Evolutionary conservation across 495 filamentous ascomycete genomes (phyloP), one percentile per base, ranked within the genome.

Genomic region (Penicillium antarcticum): DNA sequence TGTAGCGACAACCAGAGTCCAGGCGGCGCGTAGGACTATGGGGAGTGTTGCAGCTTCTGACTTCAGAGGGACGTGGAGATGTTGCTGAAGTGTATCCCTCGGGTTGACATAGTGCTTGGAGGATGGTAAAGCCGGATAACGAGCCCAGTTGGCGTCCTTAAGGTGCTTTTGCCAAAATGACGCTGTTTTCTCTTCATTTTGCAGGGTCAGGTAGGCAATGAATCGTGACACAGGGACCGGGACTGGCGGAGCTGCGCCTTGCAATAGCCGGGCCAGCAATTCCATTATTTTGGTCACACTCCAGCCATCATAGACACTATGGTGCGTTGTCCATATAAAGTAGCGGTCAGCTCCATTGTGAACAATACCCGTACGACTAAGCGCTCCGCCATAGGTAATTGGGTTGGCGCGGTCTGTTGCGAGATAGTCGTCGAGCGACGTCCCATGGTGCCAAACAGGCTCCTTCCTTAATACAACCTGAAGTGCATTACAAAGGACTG

Each of bases 391-490:
- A 14, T 75, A 70, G 18, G 67, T 61, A 51, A 79, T 73, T 1
- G 60, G 44, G 4, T 66, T 58, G 11, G 57, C 54, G 7, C 62
- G 58, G 48, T 45, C 42, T n/a, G 42, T 26, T 21, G 42, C 42
- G 80, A 67, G 1, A 73, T 75, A 52, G 78, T 77, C 62, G 76
- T 63, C 13, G 75, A 55, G 17, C 75, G 76, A 17, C 58, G 57
- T n/a, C n/a, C n/a, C n/a, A n/a, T n/a, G n/a, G n/a, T n/a, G n/a
- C n/a, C n/a, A n/a, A n/a, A n/a, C n/a, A n/a, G n/a, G n/a, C n/a
- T n/a, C n/a, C n/a, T n/a, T n/a, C n/a, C n/a, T n/a, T n/a, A n/a
- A n/a, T n/a, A n/a, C n/a, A n/a, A n/a, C n/a, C n/a, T n/a, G n/a
- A n/a, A n/a, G n/a, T n/a, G n/a, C n/a, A n/a, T n/a, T n/a, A n/a